These are phyloP conservation scores for Thalia dealbata DNA, from an alignment of 176 grass and related monocot species.

Conservation along the genomic window DNA sequence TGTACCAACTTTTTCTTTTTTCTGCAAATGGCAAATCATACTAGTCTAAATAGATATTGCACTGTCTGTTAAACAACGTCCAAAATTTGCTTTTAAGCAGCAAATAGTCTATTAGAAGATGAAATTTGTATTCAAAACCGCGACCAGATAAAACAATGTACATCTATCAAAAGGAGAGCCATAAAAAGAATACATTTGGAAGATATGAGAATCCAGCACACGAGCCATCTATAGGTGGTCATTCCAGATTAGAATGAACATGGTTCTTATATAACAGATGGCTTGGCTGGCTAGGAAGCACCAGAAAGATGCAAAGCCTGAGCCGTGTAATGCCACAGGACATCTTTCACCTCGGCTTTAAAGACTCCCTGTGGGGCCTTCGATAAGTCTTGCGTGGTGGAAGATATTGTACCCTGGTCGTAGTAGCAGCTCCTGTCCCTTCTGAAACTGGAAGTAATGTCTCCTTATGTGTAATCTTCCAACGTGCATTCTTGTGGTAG, in stretches of 20 bases:
- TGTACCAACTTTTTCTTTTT: too few species aligned
- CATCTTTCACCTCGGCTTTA: constrained; percentile 85
- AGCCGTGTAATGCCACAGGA: constrained; percentile 74
- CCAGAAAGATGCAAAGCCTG: constrained; percentile 74
- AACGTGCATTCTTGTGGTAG: constrained; percentile 92
- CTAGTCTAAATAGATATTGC: too few species aligned
- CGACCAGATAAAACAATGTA: neutral
- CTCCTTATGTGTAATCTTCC: constrained; percentile 94
- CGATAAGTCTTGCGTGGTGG: constrained; percentile 86
- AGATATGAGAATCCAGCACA: neutral
- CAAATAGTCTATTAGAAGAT: neutral
- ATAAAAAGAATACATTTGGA: neutral
- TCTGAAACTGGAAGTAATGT: constrained; percentile 83
- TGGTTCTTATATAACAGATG: constrained; percentile 76
- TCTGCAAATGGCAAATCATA: too few species aligned
- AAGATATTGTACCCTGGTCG: constrained; percentile 71
- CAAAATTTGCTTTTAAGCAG: too few species aligned
- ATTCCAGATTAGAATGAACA: constrained; percentile 2
- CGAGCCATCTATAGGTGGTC: neutral
- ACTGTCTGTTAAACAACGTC: too few species aligned
- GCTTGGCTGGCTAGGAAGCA: constrained; percentile 74
- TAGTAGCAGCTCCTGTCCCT: constrained; percentile 82
- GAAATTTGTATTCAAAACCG: neutral
- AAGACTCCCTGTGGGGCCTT: constrained; percentile 69
- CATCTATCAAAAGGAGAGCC: neutral